These are phyloP conservation scores for Ganoderma resinaceum DNA, from an alignment of 1,284 basidiomycete species.

Conservation along the genomic window DNA sequence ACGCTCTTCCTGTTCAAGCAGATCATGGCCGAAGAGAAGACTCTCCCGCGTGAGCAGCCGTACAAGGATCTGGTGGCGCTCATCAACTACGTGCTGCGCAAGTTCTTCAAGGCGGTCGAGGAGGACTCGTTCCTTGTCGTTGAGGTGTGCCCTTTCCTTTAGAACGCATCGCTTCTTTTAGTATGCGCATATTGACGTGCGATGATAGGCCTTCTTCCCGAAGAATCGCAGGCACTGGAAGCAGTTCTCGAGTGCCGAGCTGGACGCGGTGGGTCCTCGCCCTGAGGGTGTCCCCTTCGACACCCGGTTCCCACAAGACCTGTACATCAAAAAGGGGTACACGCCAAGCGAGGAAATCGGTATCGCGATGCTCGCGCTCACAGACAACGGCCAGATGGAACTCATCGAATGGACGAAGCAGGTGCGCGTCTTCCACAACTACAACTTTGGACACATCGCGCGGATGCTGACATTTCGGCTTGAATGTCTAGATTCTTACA, in stretches of 20 bases:
- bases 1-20: slow-evolving; percentile 84
- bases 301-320: slow-evolving; percentile 64
- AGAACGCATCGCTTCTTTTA: no score
- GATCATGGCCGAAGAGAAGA: slow-evolving; percentile 80
- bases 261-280: slow-evolving; percentile 60
- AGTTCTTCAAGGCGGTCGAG: slow-evolving; percentile 90
- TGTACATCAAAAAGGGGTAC: slow-evolving; percentile 87
- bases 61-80: slow-evolving; percentile 85
- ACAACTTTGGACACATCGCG: neutral
- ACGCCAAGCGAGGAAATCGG: slow-evolving; percentile 92
- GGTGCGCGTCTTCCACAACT: slow-evolving; percentile 60
- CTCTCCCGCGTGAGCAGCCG: slow-evolving; percentile 77
- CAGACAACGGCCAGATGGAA: slow-evolving; percentile 67
- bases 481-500: slow-evolving; percentile 62
- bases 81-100: slow-evolving; percentile 85
- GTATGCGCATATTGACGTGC: neutral
- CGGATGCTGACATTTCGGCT: neutral
- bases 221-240: slow-evolving; percentile 91
- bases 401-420: slow-evolving; percentile 84
- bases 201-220: slow-evolving; percentile 80
- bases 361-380: slow-evolving; percentile 79
- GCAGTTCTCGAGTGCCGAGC: slow-evolving; percentile 80
- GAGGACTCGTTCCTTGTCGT: slow-evolving; percentile 86
- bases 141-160: slow-evolving; percentile 59
- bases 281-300: slow-evolving; percentile 50